Conservation (phyloP, 1,284 basidiomycete species). For the Malassezia sympodialis region DNA sequence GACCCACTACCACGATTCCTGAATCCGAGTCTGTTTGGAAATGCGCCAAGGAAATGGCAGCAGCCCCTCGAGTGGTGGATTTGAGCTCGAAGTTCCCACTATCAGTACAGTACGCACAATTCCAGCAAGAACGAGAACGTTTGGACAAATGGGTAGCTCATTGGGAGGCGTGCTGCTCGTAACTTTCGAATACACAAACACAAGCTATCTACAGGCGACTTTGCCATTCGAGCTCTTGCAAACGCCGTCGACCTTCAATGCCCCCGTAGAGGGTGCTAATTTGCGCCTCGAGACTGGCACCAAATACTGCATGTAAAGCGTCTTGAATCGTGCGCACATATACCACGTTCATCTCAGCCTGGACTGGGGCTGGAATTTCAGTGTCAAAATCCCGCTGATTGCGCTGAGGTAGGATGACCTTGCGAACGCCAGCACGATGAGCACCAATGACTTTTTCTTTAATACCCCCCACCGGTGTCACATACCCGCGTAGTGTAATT, state of each 20-base stretch:
- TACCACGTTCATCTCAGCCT: slow-evolving; percentile 63
- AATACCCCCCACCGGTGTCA: slow-evolving; percentile 44
- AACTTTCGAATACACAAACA: background rate
- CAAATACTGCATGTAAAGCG: slow-evolving; percentile 60
- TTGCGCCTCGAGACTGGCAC: slow-evolving; percentile 16
- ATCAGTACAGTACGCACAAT: slow-evolving; percentile 1
- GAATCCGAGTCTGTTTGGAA: background rate
- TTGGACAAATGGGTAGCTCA: background rate
- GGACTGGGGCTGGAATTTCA: slow-evolving; percentile 64
- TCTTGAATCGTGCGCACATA: slow-evolving; percentile 69
- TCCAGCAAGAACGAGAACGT: background rate
- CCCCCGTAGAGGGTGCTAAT: slow-evolving; percentile 7
- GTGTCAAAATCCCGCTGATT: slow-evolving; percentile 76
- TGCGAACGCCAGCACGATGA: slow-evolving; percentile 66
- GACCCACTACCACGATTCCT: background rate
- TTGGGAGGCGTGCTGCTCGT: background rate
- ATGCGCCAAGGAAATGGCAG: slow-evolving; percentile 10
- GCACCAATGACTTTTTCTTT: slow-evolving; percentile 44
- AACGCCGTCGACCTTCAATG: slow-evolving; percentile 9
- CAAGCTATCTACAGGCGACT: slow-evolving; percentile 5
- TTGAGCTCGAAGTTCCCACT: slow-evolving; percentile 8
- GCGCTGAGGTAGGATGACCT: slow-evolving; percentile 67
- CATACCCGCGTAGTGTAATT: slow-evolving; percentile 39
- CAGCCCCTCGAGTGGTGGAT: slow-evolving; percentile 31
- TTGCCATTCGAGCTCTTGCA: slow-evolving; percentile 18